phyloP scores from a whole-genome alignment of 768 basidiomycete genomes.

The Trichaptum fuscoviolaceum region DNA sequence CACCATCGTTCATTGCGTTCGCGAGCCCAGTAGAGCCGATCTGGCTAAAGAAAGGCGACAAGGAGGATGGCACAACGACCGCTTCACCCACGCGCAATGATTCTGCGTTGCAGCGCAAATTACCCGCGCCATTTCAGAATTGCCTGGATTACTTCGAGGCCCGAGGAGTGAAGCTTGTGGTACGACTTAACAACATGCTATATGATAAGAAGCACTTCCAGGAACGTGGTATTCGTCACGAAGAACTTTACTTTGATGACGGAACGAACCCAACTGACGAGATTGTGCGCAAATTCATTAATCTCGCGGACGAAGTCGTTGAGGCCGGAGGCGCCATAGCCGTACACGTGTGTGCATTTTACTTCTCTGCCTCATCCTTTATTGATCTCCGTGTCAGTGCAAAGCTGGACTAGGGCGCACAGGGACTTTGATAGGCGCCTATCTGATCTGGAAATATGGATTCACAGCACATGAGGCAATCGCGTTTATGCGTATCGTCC shows the following conservation, averaged over 20 bases:
- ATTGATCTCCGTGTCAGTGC: slow-evolving; percentile 47
- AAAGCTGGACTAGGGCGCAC: slow-evolving; percentile 97
- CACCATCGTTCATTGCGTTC: slow-evolving; percentile 88
- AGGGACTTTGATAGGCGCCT: slow-evolving; percentile 95
- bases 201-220: slow-evolving; percentile 81
- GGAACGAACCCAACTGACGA: slow-evolving; percentile 97
- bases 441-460: slow-evolving; percentile 97
- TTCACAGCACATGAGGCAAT: slow-evolving; percentile 96
- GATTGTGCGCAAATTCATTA: slow-evolving; percentile 88
- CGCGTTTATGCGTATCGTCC: slow-evolving; percentile 95
- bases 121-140: slow-evolving; percentile 77
- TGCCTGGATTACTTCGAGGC: slow-evolving; percentile 92
- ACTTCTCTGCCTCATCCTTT: slow-evolving; percentile 18
- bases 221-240: slow-evolving; percentile 81
- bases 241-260: slow-evolving; percentile 96
- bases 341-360: slow-evolving; percentile 63
- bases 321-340: slow-evolving; percentile 78
- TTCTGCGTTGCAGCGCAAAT: slow-evolving; percentile 69
- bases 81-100: slow-evolving; percentile 23
- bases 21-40: slow-evolving; percentile 82
- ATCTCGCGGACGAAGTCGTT: slow-evolving; percentile 73
- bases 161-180: slow-evolving; percentile 81
- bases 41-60: slow-evolving; percentile 64
- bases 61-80: slow-evolving; percentile 29
- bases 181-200: slow-evolving; percentile 89